Conservation (phyloP, 164 flowering plant species). For the Dillenia suffruticosa region DNA sequence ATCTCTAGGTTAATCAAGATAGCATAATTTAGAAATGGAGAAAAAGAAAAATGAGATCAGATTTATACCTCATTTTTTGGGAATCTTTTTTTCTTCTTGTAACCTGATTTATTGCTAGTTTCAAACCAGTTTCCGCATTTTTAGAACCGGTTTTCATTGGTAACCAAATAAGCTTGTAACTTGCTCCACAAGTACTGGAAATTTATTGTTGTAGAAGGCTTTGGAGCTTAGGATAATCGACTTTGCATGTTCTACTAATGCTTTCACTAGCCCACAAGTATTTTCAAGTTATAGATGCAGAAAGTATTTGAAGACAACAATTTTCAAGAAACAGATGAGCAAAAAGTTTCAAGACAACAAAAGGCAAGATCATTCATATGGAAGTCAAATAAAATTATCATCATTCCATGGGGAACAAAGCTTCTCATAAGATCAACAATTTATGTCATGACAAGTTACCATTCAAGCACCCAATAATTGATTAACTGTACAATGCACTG, state of each 20-base stretch:
- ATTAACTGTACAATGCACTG: conserved; percentile 95
- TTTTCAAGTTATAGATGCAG: no score
- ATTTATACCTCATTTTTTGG: conserved; percentile 72
- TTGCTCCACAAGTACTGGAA: conserved; percentile 75
- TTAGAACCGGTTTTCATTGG: conserved; percentile 99
- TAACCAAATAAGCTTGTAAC: conserved; percentile 76
- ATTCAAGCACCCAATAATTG: conserved; percentile 42
- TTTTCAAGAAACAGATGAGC: no score
- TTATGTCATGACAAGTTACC: no score
- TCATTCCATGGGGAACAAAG: not conserved
- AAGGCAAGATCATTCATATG: no score
- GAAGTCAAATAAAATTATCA: not conserved
- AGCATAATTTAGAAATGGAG: not conserved
- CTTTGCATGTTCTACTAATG: conserved; percentile 75
- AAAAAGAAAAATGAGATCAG: conserved; percentile 5
- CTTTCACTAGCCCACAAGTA: conserved; percentile 48
- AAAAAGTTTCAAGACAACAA: no score
- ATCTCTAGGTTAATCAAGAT: no score
- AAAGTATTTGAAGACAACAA: no score
- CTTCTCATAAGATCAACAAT: not conserved
- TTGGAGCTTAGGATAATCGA: conserved; percentile 86
- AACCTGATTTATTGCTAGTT: conserved; percentile 95
- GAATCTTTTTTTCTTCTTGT: conserved; percentile 80
- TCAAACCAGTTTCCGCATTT: conserved; percentile 93
- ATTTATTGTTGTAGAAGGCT: conserved; percentile 88